phyloP scores from a whole-genome alignment of 2,329 filamentous ascomycete genomes.

The Nemania sp. region DNA sequence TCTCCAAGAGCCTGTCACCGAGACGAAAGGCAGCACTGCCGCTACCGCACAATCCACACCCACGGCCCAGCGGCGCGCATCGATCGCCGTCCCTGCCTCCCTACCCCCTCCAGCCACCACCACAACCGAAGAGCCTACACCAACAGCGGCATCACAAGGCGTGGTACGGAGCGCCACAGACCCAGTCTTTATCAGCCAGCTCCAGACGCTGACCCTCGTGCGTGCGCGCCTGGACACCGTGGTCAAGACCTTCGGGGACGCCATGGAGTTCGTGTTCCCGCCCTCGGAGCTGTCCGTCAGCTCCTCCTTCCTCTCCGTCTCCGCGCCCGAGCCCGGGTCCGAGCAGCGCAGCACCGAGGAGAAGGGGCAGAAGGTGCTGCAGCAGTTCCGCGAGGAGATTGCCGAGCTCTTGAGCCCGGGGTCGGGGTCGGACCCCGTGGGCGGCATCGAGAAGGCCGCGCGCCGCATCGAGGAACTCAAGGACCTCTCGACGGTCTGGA shows the following conservation, averaged over 20 bases:
- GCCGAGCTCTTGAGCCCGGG: slow-evolving; percentile 66
- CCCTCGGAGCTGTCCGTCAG: slow-evolving; percentile 87
- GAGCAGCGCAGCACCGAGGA: slow-evolving; percentile 78
- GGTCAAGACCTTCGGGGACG: slow-evolving; percentile 91
- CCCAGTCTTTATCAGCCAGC: slow-evolving; percentile 77
- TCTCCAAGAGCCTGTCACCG: slow-evolving; percentile 51
- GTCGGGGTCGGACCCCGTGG: slow-evolving; percentile 65
- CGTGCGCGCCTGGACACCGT: slow-evolving; percentile 87
- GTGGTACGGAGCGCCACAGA: slow-evolving; percentile 41
- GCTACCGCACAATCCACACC: slow-evolving; percentile 34
- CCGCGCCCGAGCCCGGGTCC: slow-evolving; percentile 79
- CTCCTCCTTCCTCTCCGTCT: slow-evolving; percentile 90
- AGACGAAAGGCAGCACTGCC: slow-evolving; percentile 29
- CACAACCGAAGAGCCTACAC: slow-evolving; percentile 4
- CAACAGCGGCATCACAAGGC: slow-evolving; percentile 26
- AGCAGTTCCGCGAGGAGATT: slow-evolving; percentile 78
- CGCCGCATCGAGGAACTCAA: slow-evolving; percentile 81
- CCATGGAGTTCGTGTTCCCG: slow-evolving; percentile 94
- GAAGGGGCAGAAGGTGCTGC: slow-evolving; percentile 85
- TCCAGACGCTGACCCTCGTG: slow-evolving; percentile 86
- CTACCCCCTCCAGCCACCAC: slow-evolving; percentile 35
- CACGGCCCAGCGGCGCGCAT: slow-evolving; percentile 43
- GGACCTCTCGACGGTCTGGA: slow-evolving; percentile 85
- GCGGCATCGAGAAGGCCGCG: slow-evolving; percentile 79
- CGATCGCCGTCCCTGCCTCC: slow-evolving; percentile 28